Evolutionary conservation across 805 yeast species (phyloP).

Genomic region (Kodamaea jinghongensis): DNA sequence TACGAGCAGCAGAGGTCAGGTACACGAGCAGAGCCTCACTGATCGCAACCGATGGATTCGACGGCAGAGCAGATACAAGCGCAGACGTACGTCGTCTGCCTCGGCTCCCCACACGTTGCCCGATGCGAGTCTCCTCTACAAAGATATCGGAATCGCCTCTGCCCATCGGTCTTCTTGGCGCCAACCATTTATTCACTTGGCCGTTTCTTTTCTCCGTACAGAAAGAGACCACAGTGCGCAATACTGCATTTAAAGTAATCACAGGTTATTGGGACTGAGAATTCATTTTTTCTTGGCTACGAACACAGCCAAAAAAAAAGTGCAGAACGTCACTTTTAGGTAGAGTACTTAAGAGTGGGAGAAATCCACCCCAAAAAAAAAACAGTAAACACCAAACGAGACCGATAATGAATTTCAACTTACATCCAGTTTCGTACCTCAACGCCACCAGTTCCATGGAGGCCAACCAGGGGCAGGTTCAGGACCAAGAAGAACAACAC

Average conservation of each 20-base stretch:
- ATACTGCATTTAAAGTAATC: no score
- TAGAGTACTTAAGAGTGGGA: conserved; percentile 3
- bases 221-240: background rate
- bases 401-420: conserved; percentile 39
- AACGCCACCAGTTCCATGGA: conserved; percentile 27
- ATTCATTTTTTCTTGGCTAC: conserved; percentile 7
- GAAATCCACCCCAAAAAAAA: background rate
- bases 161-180: conserved; percentile 8
- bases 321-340: background rate
- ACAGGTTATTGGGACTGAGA: no score
- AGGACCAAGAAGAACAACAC: conserved; percentile 1
- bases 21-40: no score
- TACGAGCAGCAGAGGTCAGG: no score
- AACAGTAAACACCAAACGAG: background rate
- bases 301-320: conserved; percentile 1
- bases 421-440: conserved; percentile 45
- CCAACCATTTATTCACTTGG: conserved; percentile 5
- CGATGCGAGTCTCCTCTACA: background rate
- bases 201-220: conserved; percentile 3
- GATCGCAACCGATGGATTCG: background rate
- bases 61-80: background rate
- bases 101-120: conserved; percentile 5
- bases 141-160: no score
- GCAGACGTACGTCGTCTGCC: background rate
- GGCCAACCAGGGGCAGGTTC: background rate